phyloP scores from a whole-genome alignment of 2,329 filamentous ascomycete genomes.

The Ophiostoma novo-ulmi region DNA sequence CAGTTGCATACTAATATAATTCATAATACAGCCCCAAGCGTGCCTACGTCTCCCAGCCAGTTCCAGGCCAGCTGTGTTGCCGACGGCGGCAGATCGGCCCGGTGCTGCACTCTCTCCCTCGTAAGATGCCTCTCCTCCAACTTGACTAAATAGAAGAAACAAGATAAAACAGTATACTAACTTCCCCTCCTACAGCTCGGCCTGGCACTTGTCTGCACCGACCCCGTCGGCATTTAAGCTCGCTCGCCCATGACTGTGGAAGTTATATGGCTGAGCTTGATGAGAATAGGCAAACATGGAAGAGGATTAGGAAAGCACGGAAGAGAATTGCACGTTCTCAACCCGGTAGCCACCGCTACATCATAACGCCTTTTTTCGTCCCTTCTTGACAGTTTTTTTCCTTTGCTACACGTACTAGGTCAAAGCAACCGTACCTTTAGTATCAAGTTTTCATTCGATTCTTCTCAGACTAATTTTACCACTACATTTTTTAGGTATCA shows the following conservation, averaged over 20 bases:
- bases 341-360: not conserved
- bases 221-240: not conserved
- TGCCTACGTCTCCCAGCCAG: not conserved
- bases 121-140: not conserved
- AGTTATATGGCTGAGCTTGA: not conserved
- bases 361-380: not conserved
- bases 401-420: not conserved
- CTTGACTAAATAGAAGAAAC: not conserved
- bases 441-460: not conserved
- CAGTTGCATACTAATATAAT: not conserved
- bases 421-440: not conserved
- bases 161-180: not conserved
- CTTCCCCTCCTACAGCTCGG: not conserved
- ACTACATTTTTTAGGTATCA: not conserved
- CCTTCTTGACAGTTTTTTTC: not conserved
- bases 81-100: not conserved
- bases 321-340: not conserved
- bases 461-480: not conserved
- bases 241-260: not conserved
- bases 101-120: not conserved
- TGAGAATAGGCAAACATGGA: not conserved
- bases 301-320: not conserved
- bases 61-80: not conserved
- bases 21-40: not conserved
- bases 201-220: not conserved